Conservation (phyloP, 169 alveolate genomes). For the Babesia caballi region DNA sequence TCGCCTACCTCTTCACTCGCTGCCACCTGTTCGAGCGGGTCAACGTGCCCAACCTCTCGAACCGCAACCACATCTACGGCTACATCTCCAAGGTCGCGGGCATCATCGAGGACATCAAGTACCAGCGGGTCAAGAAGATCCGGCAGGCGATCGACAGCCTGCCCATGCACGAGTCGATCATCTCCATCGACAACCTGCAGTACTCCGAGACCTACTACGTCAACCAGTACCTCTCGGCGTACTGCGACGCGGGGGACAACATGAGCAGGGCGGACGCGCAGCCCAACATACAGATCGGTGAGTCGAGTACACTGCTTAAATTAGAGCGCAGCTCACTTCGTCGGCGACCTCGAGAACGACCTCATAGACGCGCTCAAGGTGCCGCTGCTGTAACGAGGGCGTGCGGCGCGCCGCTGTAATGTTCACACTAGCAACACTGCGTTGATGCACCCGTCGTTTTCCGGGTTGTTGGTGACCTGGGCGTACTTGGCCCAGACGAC, state of each 20-base stretch:
- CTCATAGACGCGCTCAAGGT: conserved; percentile 42
- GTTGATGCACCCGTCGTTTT: conserved; percentile 98
- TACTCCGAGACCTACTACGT: conserved; percentile 55
- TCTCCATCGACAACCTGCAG: conserved; percentile 45
- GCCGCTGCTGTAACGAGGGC: conserved; percentile 20
- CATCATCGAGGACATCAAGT: conserved; percentile 52
- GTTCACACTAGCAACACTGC: conserved; percentile 92
- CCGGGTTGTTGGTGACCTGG: conserved; percentile 99
- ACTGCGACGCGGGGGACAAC: conserved; percentile 43
- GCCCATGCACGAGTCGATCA: conserved; percentile 22
- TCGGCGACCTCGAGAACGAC: conserved; percentile 54
- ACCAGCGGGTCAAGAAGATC: conserved; percentile 45
- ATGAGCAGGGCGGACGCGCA: not conserved
- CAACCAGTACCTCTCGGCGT: conserved; percentile 53
- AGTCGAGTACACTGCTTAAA: not conserved
- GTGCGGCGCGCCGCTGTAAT: not conserved
- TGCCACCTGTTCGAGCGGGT: conserved; percentile 29
- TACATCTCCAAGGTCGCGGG: conserved; percentile 62
- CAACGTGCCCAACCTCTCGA: conserved; percentile 48
- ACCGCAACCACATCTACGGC: conserved; percentile 39
- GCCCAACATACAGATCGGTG: conserved; percentile 43
- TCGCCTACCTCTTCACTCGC: conserved; percentile 49
- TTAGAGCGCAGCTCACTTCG: conserved; percentile 5
- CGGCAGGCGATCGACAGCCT: conserved; percentile 22
- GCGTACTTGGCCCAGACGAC: conserved; percentile 99